A percentile compares a stretch with the other conserved stretches of the same genome.
Evolutionary conservation across 1,139 yeast genomes (phyloP).

Genomic region (Yamadazyma sp.): DNA sequence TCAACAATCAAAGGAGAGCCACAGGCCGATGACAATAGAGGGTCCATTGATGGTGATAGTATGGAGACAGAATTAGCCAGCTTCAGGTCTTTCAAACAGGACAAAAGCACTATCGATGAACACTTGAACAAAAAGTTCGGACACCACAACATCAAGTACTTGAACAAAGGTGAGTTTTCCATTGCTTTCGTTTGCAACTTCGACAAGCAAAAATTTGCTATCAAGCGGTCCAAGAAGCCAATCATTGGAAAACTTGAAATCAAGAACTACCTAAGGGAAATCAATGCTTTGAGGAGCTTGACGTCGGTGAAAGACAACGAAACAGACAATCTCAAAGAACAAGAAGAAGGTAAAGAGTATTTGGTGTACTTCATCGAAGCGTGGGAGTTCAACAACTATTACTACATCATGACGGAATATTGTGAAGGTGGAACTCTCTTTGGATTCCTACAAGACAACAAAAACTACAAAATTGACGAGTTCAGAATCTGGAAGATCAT

Average conservation of each 20-base stretch:
- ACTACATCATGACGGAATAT: conserved; percentile 90
- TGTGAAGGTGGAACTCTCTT: conserved; percentile 94
- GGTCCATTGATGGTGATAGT: not conserved
- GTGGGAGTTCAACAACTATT: conserved; percentile 76
- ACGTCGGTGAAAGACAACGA: conserved; percentile 45
- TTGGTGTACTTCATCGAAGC: conserved; percentile 78
- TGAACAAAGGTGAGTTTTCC: conserved; percentile 89
- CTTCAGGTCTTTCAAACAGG: not conserved
- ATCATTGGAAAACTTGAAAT: conserved; percentile 41
- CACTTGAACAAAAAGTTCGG: conserved; percentile 71
- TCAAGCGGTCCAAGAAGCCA: conserved; percentile 72
- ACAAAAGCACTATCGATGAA: conserved; percentile 43
- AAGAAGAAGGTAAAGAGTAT: conserved; percentile 75
- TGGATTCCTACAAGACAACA: conserved; percentile 72
- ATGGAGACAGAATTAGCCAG: conserved; percentile 8
- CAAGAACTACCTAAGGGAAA: conserved; percentile 38
- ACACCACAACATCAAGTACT: conserved; percentile 56
- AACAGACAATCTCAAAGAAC: conserved; percentile 44
- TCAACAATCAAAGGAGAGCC: conserved; percentile 1
- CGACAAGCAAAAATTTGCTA: conserved; percentile 72
- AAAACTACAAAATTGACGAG: conserved; percentile 81
- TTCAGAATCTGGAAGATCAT: conserved; percentile 97
- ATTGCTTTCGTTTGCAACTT: conserved; percentile 76
- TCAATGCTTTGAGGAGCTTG: conserved; percentile 44
- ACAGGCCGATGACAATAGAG: not conserved